Conservation (phyloP, 768 basidiomycete genomes). For the Pisolithus orientalis region DNA sequence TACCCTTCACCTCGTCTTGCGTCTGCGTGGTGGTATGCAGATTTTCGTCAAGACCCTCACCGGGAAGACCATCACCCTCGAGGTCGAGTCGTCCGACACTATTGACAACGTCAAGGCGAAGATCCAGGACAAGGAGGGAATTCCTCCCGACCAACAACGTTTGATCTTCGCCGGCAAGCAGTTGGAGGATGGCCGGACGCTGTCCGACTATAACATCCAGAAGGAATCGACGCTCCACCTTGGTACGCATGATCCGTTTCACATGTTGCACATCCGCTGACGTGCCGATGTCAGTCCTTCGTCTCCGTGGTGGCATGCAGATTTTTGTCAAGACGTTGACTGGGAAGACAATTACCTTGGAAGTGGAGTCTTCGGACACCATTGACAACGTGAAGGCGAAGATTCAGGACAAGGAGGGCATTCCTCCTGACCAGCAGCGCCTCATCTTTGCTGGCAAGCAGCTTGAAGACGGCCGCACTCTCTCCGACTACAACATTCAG, state of each 20-base stretch:
- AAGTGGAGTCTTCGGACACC: constrained; percentile 31
- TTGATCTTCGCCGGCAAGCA: constrained; percentile 89
- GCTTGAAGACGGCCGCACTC: constrained; percentile 67
- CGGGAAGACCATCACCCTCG: constrained; percentile 73
- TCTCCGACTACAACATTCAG: constrained; percentile 67
- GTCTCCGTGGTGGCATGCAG: constrained; percentile 70
- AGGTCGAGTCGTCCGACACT: constrained; percentile 42
- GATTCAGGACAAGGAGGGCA: background rate
- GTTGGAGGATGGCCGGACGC: constrained; percentile 75
- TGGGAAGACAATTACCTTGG: constrained; percentile 64
- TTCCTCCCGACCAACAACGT: constrained; percentile 74
- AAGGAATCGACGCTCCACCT: constrained; percentile 69
- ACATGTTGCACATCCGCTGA: constrained; percentile 74
- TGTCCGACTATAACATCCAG: constrained; percentile 37
- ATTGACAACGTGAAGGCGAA: background rate
- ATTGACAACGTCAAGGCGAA: constrained; percentile 58
- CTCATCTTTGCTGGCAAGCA: constrained; percentile 26
- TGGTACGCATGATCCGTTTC: constrained; percentile 60
- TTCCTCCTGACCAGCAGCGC: background rate
- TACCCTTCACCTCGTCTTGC: constrained; percentile 42
- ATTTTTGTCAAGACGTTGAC: constrained; percentile 61
- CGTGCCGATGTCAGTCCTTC: constrained; percentile 73
- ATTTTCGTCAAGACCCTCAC: constrained; percentile 61
- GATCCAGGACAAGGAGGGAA: constrained; percentile 91
- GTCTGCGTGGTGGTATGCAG: constrained; percentile 70